Evolutionary conservation across 495 filamentous ascomycete genomes (phyloP).

Genomic region (Terfezia claveryi): DNA sequence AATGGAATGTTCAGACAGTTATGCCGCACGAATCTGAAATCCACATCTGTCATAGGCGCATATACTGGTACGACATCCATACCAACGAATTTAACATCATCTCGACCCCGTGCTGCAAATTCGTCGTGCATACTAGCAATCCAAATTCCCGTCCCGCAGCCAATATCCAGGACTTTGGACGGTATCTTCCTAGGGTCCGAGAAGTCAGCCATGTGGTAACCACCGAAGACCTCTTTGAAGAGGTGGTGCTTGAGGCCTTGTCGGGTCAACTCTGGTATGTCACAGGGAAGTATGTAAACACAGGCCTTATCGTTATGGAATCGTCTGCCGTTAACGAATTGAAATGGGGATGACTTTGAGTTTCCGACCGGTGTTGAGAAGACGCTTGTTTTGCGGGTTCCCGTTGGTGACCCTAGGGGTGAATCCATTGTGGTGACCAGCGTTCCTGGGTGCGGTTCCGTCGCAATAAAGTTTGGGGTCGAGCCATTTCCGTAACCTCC

Average conservation of each 20-base stretch:
- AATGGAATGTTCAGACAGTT: constrained; percentile 56
- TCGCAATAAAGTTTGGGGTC: not conserved
- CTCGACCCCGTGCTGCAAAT: constrained; percentile 6
- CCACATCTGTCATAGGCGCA: constrained; percentile 44
- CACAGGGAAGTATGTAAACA: constrained; percentile 67
- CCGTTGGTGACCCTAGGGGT: constrained; percentile 4
- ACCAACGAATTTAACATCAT: constrained; percentile 51
- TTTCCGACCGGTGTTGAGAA: constrained; percentile 1
- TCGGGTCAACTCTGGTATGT: constrained; percentile 67
- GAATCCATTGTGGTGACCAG: not conserved
- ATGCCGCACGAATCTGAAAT: constrained; percentile 78
- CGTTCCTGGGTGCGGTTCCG: not conserved
- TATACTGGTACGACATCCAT: constrained; percentile 63
- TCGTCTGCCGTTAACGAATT: constrained; percentile 50
- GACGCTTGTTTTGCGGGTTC: constrained; percentile 9
- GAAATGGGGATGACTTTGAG: constrained; percentile 29
- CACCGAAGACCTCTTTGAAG: constrained; percentile 57
- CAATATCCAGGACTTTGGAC: constrained; percentile 59
- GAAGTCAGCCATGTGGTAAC: constrained; percentile 50
- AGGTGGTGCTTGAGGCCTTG: constrained; percentile 70
- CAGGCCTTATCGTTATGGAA: constrained; percentile 57
- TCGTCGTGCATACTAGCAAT: constrained; percentile 30
- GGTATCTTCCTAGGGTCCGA: constrained; percentile 34
- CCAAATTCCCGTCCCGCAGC: constrained; percentile 80
- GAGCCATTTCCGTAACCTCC: not conserved